Evolutionary conservation across 345 rosid genomes (phyloP).

Genomic region (Pseudoturritis turrita): DNA sequence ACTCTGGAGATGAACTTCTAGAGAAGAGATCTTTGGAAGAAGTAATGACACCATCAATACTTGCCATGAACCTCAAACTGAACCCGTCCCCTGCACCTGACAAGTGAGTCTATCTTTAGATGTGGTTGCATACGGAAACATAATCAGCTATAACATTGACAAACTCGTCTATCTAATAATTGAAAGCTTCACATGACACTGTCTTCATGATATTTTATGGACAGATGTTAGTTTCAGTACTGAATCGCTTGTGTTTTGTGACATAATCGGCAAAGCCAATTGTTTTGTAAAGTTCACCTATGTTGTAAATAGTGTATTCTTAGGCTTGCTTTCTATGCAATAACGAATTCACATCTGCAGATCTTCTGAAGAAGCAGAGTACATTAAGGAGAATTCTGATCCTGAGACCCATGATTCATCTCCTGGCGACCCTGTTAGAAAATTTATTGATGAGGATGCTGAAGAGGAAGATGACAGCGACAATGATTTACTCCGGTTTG

Average conservation of each 20-base stretch:
- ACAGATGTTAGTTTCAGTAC: slow-evolving; percentile 4
- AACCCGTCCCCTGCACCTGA: slow-evolving; percentile 55
- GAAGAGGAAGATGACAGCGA: slow-evolving; percentile 97
- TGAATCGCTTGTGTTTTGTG: background rate
- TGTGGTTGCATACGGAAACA: background rate
- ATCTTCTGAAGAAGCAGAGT: slow-evolving; percentile 52
- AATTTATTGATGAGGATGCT: slow-evolving; percentile 87
- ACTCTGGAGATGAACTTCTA: slow-evolving; percentile 40
- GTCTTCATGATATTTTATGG: background rate
- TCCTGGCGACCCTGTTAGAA: slow-evolving; percentile 73
- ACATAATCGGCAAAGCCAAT: slow-evolving; percentile 14
- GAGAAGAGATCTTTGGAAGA: slow-evolving; percentile 57
- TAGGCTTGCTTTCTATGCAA: background rate
- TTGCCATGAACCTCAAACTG: slow-evolving; percentile 65
- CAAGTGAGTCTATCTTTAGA: slow-evolving; percentile 26
- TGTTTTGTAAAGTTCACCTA: background rate
- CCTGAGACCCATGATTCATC: slow-evolving; percentile 34
- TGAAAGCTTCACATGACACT: background rate
- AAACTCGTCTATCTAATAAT: background rate
- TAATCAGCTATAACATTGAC: background rate
- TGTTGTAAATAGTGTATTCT: background rate
- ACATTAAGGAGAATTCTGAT: slow-evolving; percentile 55
- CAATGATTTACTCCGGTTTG: slow-evolving; percentile 57
- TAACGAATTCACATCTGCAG: slow-evolving; percentile 33
- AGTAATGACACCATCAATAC: slow-evolving; percentile 62